phyloP scores from a whole-genome alignment of 2,329 filamentous ascomycete species.

The Plectosphaerella sp. region DNA sequence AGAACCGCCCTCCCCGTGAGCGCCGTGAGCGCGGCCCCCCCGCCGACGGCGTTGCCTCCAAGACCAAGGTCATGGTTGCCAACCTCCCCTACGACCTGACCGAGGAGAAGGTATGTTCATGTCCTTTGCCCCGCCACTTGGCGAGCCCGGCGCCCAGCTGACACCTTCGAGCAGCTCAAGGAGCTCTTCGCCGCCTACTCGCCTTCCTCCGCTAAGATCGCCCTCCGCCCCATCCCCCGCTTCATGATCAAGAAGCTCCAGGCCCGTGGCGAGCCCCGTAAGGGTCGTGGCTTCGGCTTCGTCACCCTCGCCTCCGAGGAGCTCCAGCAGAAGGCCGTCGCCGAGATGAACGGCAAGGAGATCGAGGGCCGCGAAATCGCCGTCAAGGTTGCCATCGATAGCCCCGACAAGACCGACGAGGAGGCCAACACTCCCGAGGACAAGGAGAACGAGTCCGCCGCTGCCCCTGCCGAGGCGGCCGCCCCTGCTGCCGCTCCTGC shows the following conservation, averaged over 20 bases:
- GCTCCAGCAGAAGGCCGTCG: slow-evolving; percentile 92
- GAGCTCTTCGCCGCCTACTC: slow-evolving; percentile 93
- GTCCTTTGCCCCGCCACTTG: neutral
- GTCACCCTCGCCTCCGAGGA: slow-evolving; percentile 95
- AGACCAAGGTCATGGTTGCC: slow-evolving; percentile 99
- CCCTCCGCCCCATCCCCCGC: slow-evolving; percentile 93
- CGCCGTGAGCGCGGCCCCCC: slow-evolving; percentile 85
- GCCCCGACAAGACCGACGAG: slow-evolving; percentile 91
- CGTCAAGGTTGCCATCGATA: slow-evolving; percentile 99
- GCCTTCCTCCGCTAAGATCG: slow-evolving; percentile 95
- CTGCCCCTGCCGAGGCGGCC: slow-evolving; percentile 10
- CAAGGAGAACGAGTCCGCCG: slow-evolving; percentile 26
- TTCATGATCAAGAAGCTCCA: slow-evolving; percentile 99
- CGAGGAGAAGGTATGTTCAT: slow-evolving; percentile 78
- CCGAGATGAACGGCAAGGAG: slow-evolving; percentile 99
- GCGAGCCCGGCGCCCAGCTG: slow-evolving; percentile 8
- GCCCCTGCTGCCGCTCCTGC: slow-evolving; percentile 15
- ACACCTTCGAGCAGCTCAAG: slow-evolving; percentile 65
- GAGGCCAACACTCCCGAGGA: slow-evolving; percentile 61
- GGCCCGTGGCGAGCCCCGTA: slow-evolving; percentile 94
- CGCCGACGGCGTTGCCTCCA: slow-evolving; percentile 94
- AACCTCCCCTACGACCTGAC: slow-evolving; percentile 98
- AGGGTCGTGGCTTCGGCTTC: slow-evolving; percentile 98
- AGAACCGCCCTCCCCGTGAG: slow-evolving; percentile 53
- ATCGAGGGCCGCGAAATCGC: slow-evolving; percentile 98